Percentiles rank a stretch among this genome's conserved stretches.
Conservation (phyloP, 2,329 filamentous ascomycete genomes). For the Diaporthe ilicicola region DNA sequence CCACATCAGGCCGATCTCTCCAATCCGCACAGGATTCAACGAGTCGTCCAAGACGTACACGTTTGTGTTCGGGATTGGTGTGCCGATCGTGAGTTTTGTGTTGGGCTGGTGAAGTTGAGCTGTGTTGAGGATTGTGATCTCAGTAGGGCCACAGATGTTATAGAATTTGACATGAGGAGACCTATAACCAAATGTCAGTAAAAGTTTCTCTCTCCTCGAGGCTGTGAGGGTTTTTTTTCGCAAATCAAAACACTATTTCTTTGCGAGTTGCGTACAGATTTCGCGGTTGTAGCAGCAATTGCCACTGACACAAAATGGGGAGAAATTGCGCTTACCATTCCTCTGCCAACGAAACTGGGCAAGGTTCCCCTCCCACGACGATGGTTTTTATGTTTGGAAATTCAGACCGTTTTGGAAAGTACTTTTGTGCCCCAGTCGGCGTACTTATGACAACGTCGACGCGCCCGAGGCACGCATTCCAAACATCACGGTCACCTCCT, state of each 20-base stretch:
- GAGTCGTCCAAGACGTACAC: constrained; percentile 63
- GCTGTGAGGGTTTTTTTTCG: not conserved
- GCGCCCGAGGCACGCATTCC: constrained; percentile 55
- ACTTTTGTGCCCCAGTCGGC: constrained; percentile 62
- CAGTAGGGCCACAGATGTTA: constrained; percentile 69
- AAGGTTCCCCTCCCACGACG: constrained; percentile 61
- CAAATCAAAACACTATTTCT: not conserved
- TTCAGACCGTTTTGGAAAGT: constrained; percentile 47
- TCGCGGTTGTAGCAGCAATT: not conserved
- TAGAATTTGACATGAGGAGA: constrained; percentile 56
- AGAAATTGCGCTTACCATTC: constrained; percentile 49
- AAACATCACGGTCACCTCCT: constrained; percentile 38
- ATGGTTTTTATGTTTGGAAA: constrained; percentile 62
- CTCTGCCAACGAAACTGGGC: constrained; percentile 56
- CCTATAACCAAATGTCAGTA: not conserved
- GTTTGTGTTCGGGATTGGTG: constrained; percentile 63
- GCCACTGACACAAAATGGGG: not conserved
- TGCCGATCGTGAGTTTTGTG: constrained; percentile 59
- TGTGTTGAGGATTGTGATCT: constrained; percentile 68
- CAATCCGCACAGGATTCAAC: constrained; percentile 53
- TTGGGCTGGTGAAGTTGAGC: constrained; percentile 59
- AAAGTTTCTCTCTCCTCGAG: not conserved
- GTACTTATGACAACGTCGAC: constrained; percentile 65
- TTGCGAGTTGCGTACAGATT: not conserved
- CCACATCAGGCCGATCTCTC: constrained; percentile 63